Base-by-base conservation (phyloP, 441 rosid genomes). In the Bocquillonia castaneifolia region DNA sequence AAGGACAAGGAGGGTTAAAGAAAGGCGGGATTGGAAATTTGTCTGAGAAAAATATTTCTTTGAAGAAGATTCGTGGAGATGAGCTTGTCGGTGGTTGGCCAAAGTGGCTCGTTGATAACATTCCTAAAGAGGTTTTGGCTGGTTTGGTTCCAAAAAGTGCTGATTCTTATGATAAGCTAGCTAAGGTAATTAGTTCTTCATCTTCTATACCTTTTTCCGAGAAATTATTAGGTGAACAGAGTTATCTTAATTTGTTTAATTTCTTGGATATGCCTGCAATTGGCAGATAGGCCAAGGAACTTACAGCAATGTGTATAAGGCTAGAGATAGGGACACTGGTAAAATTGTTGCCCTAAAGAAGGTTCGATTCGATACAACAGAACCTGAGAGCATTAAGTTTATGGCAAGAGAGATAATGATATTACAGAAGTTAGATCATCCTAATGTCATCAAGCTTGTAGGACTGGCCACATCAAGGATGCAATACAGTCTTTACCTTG, bases 221-320 rank as follows among this genome's bases (percentile, higher is more conserved):
- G n/a, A n/a, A n/a, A n/a, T n/a, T n/a, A n/a, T n/a, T n/a, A n/a
- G n/a, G n/a, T n/a, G n/a, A n/a, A n/a, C n/a, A n/a, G 55, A 18
- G 3, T 15, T 63, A 0, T 14, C 7, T 20, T 1, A 20, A 3
- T 45, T 18, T 3, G 10, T 15, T 12, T 15, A 6, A 15, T 45
- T 45, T 18, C 7, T 45, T 17, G 0, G 51, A 2, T 7, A 2
- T 26, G 3, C 7, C 4, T 23, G 26, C 9, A 39, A 39, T 37
- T 32, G 7, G 74, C 81, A 91, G 97, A 20, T 86, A 47, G 96
- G 96, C 53, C 98, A 87, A 20, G 98, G 98, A 74, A 92, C 96
- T 34, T 87, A 88, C 55, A 90, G 96, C 84, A 90, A 88, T 76
- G 96, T 92, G 67, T 90, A 92, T 72, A 88, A 90, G 79, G 98